Evolutionary conservation across 1,139 yeast genomes (phyloP).

Genomic region (Insectozyma bohioensis): DNA sequence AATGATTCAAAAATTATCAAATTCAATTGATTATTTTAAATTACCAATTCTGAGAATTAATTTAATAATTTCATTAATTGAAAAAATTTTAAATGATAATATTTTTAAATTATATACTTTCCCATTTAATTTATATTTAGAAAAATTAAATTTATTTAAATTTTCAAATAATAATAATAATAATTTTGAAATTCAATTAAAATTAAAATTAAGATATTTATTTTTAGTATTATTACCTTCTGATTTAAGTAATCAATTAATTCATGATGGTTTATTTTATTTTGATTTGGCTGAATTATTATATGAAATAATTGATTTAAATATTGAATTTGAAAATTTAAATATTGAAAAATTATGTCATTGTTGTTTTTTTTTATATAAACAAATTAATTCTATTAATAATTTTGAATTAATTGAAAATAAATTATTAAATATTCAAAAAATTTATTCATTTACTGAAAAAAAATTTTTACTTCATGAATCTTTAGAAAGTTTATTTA

Average conservation of each 20-base stretch:
- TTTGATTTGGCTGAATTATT: constrained; percentile 10
- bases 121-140: constrained; percentile 16
- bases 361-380: constrained; percentile 12
- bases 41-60: constrained; percentile 5
- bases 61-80: constrained; percentile 10
- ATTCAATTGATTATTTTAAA: constrained; percentile 6
- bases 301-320: constrained; percentile 3
- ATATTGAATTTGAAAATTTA: constrained; percentile 3
- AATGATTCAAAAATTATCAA: constrained; percentile 6
- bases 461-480: not conserved
- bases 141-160: too few relatives aligned
- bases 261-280: constrained; percentile 11
- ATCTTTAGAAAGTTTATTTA: constrained; percentile 1
- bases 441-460: not conserved
- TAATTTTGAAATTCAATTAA: constrained; percentile 6
- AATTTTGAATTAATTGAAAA: constrained; percentile 10
- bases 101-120: constrained; percentile 19
- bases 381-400: constrained; percentile 10
- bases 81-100: constrained; percentile 10
- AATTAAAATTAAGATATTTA: constrained; percentile 10
- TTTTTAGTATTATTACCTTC: constrained; percentile 19
- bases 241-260: constrained; percentile 13
- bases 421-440: constrained; percentile 5
- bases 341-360: constrained; percentile 7
- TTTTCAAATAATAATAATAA: not conserved